Percentiles rank a stretch among this genome's conserved stretches.
Conservation (phyloP, 139 green algal genomes). For the Tetraselmis chui region DNA sequence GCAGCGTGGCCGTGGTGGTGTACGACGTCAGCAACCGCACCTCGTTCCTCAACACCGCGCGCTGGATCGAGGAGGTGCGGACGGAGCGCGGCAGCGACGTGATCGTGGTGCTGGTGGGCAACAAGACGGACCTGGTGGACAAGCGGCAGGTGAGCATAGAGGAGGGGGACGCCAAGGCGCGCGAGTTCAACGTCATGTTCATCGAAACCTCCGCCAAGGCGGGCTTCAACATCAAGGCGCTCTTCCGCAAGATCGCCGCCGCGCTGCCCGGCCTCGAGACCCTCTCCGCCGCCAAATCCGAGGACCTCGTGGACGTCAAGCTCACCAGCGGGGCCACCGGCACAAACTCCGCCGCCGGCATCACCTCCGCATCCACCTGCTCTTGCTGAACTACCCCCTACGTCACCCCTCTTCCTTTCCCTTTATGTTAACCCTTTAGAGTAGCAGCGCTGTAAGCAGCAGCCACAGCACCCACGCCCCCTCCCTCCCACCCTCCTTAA, state of each 20-base stretch:
- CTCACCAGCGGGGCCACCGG: conserved; percentile 32
- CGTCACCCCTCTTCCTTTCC: too few relatives aligned
- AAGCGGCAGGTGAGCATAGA: conserved; percentile 96
- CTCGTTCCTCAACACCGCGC: conserved; percentile 92
- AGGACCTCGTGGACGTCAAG: conserved; percentile 89
- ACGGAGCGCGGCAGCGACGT: conserved; percentile 93
- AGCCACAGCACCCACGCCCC: too few relatives aligned
- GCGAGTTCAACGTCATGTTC: conserved; percentile 93
- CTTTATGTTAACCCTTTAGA: too few relatives aligned
- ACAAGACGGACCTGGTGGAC: conserved; percentile 98
- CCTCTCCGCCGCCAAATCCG: conserved; percentile 49
- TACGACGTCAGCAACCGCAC: conserved; percentile 96
- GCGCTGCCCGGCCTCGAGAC: conserved; percentile 93
- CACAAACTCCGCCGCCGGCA: background rate
- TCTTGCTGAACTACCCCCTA: background rate
- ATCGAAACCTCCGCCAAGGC: conserved; percentile 98
- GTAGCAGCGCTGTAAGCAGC: too few relatives aligned
- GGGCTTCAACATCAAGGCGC: conserved; percentile 98
- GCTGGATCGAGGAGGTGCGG: conserved; percentile 97
- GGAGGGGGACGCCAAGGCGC: conserved; percentile 87
- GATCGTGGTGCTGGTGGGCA: conserved; percentile 97
- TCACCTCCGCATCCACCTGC: background rate
- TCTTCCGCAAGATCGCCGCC: conserved; percentile 97
- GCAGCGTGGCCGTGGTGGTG: conserved; percentile 94
- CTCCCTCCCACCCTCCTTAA: too few relatives aligned